Conservation (phyloP, 306 rosid genomes). For the Lagenaria siceraria region DNA sequence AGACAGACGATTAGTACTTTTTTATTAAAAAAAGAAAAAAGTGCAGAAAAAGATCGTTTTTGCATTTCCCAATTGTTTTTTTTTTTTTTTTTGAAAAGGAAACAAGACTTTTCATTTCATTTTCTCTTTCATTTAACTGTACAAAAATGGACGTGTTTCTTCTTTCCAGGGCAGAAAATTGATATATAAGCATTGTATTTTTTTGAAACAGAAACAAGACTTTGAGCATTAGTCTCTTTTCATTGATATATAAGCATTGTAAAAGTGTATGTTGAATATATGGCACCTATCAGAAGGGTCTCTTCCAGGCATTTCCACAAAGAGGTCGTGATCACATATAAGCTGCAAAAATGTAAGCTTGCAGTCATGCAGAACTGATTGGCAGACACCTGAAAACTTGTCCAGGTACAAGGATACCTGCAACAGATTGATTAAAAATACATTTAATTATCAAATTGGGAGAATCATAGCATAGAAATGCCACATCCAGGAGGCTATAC, state of each 20-base stretch:
- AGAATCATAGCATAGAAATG: neutral
- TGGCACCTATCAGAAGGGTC: conserved; percentile 96
- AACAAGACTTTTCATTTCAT: no score
- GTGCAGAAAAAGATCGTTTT: no score
- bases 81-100: no score
- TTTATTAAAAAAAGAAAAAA: no score
- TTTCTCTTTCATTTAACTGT: neutral
- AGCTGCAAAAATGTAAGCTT: conserved; percentile 88
- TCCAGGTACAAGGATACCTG: conserved; percentile 94
- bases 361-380: conserved; percentile 88
- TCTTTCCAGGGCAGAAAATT: neutral
- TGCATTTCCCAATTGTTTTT: no score
- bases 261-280: neutral
- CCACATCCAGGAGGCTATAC: neutral
- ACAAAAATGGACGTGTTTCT: neutral
- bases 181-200: no score
- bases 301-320: conserved; percentile 99
- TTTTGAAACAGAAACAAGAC: no score
- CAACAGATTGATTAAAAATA: conserved; percentile 12
- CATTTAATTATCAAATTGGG: neutral
- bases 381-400: conserved; percentile 95
- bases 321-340: conserved; percentile 90
- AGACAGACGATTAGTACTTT: neutral
- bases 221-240: no score
- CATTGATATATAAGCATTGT: no score